Base-by-base conservation (phyloP, 139 green algal species). In the Closterium sp. region DNA sequence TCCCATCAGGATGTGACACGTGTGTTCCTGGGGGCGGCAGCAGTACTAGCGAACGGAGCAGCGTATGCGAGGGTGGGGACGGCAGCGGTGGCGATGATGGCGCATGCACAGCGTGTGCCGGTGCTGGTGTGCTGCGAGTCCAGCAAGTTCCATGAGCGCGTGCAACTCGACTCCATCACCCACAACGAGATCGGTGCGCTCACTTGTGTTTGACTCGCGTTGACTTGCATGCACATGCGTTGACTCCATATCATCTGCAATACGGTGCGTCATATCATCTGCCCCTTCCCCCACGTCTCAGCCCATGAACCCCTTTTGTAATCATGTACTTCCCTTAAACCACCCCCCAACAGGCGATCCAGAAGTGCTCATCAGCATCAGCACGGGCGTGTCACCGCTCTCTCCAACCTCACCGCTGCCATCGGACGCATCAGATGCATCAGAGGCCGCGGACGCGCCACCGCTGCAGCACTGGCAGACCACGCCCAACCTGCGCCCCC, bases 71-170 rank as follows among this genome's bases (percentile, higher is more conserved):
- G 98, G 3, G 97, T 97, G 1, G 98, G 98, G 45, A 97, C 95
- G 0, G 98, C 97, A 0, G 91, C 95, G 0, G 97, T 99, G 45
- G 98, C 98, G 2, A 97, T 98, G 95, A 96, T 97, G 92, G 91
- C 95, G 2, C 89, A 93, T 13, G 94, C 94, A 30, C 94, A 96
- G 38, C 70, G 50, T 86, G 96, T 98, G 89, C 98, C 98, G 7
- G 98, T 99, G 29, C 95, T 99, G 86, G 96, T 99, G 30, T 98
- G 96, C 95, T 98, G 96, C 92, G 97, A 99, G 95, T 99, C 97
- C 31, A 97, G 97, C 96, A 99, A 99, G 96, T 99, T 99, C 90
- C 96, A 97, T 70, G 97, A 98, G 90, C 94, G 96, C 5, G 97
- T 98, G 86, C 95, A 95, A 5, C 38, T 96, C 24, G 95, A 96